These are phyloP conservation scores for Cystobasidium slooffiae DNA, from an alignment of 1,284 basidiomycete genomes.

Conservation along the genomic window DNA sequence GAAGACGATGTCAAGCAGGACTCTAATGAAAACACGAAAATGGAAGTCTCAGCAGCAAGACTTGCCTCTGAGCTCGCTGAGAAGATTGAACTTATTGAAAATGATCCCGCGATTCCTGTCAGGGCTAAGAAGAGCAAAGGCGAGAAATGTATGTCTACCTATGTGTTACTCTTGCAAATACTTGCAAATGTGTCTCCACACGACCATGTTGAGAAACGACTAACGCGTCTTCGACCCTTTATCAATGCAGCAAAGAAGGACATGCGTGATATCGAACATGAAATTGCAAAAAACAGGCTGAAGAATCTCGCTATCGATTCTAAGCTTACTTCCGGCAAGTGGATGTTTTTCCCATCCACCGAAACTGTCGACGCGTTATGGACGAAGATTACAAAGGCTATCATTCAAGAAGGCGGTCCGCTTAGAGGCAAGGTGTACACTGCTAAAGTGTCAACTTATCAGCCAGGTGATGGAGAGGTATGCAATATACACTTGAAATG, in stretches of 20 bases:
- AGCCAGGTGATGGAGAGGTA: conserved; percentile 39
- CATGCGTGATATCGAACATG: conserved; percentile 23
- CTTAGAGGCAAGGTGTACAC: conserved; percentile 33
- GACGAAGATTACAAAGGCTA: conserved; percentile 48
- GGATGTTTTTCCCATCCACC: conserved; percentile 48
- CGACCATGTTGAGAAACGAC: not conserved
- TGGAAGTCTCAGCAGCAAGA: not conserved
- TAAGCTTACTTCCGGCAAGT: conserved; percentile 47
- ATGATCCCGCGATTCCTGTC: conserved; percentile 37
- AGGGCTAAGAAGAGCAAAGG: conserved; percentile 47
- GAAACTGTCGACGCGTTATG: conserved; percentile 46
- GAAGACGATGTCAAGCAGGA: conserved; percentile 16
- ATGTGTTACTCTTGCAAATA: not conserved
- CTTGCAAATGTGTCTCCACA: not conserved
- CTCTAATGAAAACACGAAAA: not conserved
- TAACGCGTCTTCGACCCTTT: not conserved
- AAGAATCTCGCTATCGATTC: conserved; percentile 46
- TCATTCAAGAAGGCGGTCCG: conserved; percentile 45
- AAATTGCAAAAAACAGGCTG: not conserved
- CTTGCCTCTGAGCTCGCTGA: conserved; percentile 21
- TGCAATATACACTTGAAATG: not conserved
- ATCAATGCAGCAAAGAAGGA: conserved; percentile 29
- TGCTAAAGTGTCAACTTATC: conserved; percentile 37
- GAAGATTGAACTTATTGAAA: conserved; percentile 41
- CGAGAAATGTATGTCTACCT: conserved; percentile 31